Conservation (phyloP, 805 yeast genomes). For the Saturnispora besseyi region DNA sequence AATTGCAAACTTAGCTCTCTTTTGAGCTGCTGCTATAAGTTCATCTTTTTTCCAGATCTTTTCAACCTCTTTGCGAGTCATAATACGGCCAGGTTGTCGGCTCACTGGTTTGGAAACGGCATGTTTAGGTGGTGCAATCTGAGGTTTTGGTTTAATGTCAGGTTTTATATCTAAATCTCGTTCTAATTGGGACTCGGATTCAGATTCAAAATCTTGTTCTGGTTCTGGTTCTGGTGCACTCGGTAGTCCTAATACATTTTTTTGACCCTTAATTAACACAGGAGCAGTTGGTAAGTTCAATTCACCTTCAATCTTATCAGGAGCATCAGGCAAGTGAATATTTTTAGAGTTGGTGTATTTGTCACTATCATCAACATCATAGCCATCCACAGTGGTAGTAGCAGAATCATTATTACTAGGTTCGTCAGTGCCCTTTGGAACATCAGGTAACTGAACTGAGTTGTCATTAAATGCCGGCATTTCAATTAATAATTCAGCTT, state of each 20-base stretch:
- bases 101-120: neutral
- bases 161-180: neutral
- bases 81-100: conserved; percentile 7
- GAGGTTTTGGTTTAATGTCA: conserved; percentile 4
- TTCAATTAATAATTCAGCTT: conserved; percentile 15
- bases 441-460: conserved; percentile 9
- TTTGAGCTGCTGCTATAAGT: conserved; percentile 51
- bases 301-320: conserved; percentile 19
- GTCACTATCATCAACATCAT: neutral
- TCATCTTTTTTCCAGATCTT: conserved; percentile 47
- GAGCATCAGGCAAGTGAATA: conserved; percentile 12
- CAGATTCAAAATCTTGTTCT: neutral
- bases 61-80: conserved; percentile 33
- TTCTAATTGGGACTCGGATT: neutral
- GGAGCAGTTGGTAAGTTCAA: conserved; percentile 23
- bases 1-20: conserved; percentile 64
- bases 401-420: no score
- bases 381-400: no score
- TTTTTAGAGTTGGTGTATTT: neutral
- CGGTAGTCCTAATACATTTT: conserved; percentile 24
- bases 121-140: neutral
- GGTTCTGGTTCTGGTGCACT: conserved; percentile 9
- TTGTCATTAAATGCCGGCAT: neutral
- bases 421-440: conserved; percentile 8
- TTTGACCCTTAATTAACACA: conserved; percentile 25